Evolutionary conservation across 2,329 filamentous ascomycete genomes (phyloP).

Genomic region (Fusarium albidum): DNA sequence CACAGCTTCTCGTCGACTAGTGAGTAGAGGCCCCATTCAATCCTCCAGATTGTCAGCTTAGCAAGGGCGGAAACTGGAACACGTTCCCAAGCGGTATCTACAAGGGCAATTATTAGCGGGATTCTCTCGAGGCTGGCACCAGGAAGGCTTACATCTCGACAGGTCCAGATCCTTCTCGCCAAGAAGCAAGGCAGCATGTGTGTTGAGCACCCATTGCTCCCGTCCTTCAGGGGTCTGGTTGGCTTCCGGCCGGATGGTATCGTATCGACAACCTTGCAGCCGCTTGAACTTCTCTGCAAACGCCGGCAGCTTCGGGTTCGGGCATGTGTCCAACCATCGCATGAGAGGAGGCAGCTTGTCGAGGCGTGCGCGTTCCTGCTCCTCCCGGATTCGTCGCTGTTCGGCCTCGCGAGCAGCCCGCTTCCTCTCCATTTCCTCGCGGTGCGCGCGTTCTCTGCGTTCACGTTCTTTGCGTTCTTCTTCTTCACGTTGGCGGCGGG

Average conservation of each 20-base stretch:
- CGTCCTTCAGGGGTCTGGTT: slow-evolving; percentile 64
- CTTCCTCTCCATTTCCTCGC: slow-evolving; percentile 58
- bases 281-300: slow-evolving; percentile 63
- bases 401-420: slow-evolving; percentile 61
- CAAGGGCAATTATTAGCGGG: slow-evolving; percentile 16
- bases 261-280: slow-evolving; percentile 69
- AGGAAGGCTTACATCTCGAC: slow-evolving; percentile 62
- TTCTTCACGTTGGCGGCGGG: slow-evolving; percentile 59
- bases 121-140: neutral
- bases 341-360: slow-evolving; percentile 67
- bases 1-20: slow-evolving; percentile 59
- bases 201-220: slow-evolving; percentile 73
- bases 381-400: slow-evolving; percentile 58
- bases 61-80: slow-evolving; percentile 61
- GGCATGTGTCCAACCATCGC: slow-evolving; percentile 64
- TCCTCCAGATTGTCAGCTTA: slow-evolving; percentile 67
- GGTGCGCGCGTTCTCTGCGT: slow-evolving; percentile 52
- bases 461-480: slow-evolving; percentile 61
- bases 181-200: slow-evolving; percentile 68
- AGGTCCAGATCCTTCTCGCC: slow-evolving; percentile 71
- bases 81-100: slow-evolving; percentile 68
- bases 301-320: slow-evolving; percentile 59
- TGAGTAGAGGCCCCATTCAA: slow-evolving; percentile 65
- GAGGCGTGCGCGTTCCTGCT: slow-evolving; percentile 63
- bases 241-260: slow-evolving; percentile 65